These are phyloP conservation scores for Diaporthe helianthi DNA, from an alignment of 2,329 filamentous ascomycete species.

Conservation along the genomic window DNA sequence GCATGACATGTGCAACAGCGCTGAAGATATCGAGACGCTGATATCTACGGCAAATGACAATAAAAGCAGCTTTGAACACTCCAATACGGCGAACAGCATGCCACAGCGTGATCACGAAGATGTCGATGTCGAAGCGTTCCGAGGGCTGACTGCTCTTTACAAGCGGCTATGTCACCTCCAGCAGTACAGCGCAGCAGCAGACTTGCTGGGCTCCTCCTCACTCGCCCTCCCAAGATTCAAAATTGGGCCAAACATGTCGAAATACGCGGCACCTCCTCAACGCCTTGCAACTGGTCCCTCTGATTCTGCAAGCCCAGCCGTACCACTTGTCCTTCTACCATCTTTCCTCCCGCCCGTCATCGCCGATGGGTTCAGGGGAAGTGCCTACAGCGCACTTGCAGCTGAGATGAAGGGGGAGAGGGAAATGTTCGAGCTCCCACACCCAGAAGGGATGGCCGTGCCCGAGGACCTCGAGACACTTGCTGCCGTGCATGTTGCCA, in stretches of 20 bases:
- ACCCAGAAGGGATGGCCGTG: neutral
- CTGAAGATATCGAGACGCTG: too few relatives aligned
- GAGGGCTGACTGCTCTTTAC: neutral
- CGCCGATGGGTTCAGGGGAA: neutral
- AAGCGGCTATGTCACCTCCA: neutral
- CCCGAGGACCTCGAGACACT: neutral
- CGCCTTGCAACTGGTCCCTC: neutral
- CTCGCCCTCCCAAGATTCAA: neutral
- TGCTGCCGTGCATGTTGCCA: neutral
- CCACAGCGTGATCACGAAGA: neutral
- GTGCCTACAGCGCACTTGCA: neutral
- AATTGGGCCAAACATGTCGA: neutral
- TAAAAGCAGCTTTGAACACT: accelerated
- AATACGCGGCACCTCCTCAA: neutral
- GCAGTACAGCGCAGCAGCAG: neutral
- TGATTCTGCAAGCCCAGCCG: neutral
- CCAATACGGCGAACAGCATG: accelerated
- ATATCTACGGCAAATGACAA: too few relatives aligned
- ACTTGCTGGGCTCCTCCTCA: neutral
- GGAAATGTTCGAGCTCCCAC: slow-evolving; percentile 2
- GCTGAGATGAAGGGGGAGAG: neutral
- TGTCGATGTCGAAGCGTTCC: neutral
- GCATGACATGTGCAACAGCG: accelerated
- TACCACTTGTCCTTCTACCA: neutral
- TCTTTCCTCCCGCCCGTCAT: neutral